Percentiles rank a stretch among this genome's conserved stretches.
Evolutionary conservation across 805 yeast genomes (phyloP).

Genomic region (Saturnispora saitoi): DNA sequence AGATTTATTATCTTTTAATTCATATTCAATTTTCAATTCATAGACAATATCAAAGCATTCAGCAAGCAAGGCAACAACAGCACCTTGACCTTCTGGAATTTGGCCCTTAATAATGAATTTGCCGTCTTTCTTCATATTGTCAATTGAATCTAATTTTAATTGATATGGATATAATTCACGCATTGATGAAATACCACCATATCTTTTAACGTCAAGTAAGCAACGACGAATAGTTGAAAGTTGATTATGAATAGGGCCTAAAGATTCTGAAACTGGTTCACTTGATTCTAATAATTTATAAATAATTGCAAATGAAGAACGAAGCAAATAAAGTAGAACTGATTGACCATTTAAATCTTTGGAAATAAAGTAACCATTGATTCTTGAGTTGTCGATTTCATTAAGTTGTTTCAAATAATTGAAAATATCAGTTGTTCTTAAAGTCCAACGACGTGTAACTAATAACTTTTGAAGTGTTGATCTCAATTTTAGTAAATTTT

Average conservation of each 20-base stretch:
- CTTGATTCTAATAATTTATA: conserved; percentile 84
- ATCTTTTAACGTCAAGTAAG: conserved; percentile 77
- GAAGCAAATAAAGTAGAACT: conserved; percentile 63
- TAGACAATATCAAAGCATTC: conserved; percentile 92
- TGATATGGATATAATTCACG: conserved; percentile 95
- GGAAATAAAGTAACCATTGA: conserved; percentile 46
- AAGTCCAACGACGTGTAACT: conserved; percentile 93
- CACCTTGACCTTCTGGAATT: conserved; percentile 97
- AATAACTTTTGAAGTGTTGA: conserved; percentile 71
- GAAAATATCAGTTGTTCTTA: conserved; percentile 91
- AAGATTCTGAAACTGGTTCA: conserved; percentile 92
- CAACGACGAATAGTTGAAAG: conserved; percentile 86
- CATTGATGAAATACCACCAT: conserved; percentile 82
- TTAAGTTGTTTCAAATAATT: conserved; percentile 68
- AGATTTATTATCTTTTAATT: conserved; percentile 43
- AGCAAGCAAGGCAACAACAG: conserved; percentile 80
- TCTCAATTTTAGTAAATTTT: conserved; percentile 55
- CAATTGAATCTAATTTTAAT: conserved; percentile 84
- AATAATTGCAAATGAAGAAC: conserved; percentile 86
- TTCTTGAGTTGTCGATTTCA: conserved; percentile 64
- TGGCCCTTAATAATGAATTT: conserved; percentile 81
- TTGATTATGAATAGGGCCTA: conserved; percentile 91
- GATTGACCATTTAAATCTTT: conserved; percentile 44
- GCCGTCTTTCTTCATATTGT: conserved; percentile 81
- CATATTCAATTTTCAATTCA: conserved; percentile 80